Evolutionary conservation across 768 basidiomycete genomes (phyloP).

Genomic region (Omphalotus guepiniiformis): DNA sequence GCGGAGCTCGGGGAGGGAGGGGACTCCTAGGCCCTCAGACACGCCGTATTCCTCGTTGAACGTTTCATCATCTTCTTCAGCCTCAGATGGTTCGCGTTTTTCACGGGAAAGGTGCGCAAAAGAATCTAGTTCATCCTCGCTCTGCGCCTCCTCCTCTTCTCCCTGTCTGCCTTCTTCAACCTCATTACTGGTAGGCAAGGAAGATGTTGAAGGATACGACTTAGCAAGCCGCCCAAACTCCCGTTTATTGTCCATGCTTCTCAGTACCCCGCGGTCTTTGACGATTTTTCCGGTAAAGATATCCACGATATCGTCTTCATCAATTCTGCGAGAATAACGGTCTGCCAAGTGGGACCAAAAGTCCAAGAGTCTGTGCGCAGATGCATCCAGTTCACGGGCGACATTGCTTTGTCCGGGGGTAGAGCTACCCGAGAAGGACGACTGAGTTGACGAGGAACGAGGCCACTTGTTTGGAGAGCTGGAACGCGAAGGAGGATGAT

Average conservation of each 20-base stretch:
- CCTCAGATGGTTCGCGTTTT: slow-evolving; percentile 23
- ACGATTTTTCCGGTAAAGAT: slow-evolving; percentile 56
- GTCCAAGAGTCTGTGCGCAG: too few species aligned
- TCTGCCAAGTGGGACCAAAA: slow-evolving; percentile 69
- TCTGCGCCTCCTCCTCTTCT: slow-evolving; percentile 48
- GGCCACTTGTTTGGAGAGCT: too few species aligned
- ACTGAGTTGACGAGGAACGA: too few species aligned
- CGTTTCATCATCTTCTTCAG: slow-evolving; percentile 25
- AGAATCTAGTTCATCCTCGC: slow-evolving; percentile 56
- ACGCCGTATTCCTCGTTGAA: too few species aligned
- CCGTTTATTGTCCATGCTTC: slow-evolving; percentile 34
- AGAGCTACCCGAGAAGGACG: too few species aligned
- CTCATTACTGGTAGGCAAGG: slow-evolving; percentile 27
- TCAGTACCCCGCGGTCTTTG: slow-evolving; percentile 67
- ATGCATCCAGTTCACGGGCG: too few species aligned
- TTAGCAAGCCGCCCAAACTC: slow-evolving; percentile 51
- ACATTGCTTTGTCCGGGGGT: too few species aligned
- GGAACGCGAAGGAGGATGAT: too few species aligned
- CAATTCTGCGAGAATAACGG: slow-evolving; percentile 59
- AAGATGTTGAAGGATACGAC: too few species aligned
- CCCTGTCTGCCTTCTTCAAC: slow-evolving; percentile 35
- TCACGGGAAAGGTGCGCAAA: slow-evolving; percentile 31
- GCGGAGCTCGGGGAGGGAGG: too few species aligned
- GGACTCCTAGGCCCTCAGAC: too few species aligned
- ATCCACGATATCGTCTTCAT: slow-evolving; percentile 80